Conservation (phyloP, 148 eudicot genomes). For the Hydrangea macrophylla region DNA sequence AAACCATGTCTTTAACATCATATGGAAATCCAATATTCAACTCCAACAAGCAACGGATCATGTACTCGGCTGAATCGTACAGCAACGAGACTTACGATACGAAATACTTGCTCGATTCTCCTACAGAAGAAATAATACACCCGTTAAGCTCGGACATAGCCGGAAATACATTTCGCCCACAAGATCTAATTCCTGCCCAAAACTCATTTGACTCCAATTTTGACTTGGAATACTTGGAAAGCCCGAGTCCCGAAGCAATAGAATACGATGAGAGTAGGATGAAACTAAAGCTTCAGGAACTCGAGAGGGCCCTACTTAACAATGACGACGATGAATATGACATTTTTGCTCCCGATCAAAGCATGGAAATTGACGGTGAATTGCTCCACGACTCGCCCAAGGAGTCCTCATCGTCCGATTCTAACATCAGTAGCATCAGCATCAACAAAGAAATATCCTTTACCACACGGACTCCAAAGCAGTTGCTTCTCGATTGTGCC, state of each 20-base stretch:
- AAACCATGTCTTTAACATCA: slow-evolving; percentile 38
- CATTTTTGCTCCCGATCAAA: slow-evolving; percentile 29
- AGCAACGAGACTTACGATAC: slow-evolving; percentile 50
- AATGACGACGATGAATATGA: slow-evolving; percentile 34
- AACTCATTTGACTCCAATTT: slow-evolving; percentile 28
- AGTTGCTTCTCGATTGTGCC: slow-evolving; percentile 79
- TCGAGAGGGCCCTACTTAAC: slow-evolving; percentile 80
- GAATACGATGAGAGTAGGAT: slow-evolving; percentile 56
- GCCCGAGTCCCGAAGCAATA: slow-evolving; percentile 40
- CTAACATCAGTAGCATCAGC: slow-evolving; percentile 53
- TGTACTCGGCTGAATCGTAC: slow-evolving; percentile 43
- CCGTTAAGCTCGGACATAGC: slow-evolving; percentile 24
- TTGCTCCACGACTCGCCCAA: slow-evolving; percentile 68
- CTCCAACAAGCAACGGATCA: slow-evolving; percentile 38
- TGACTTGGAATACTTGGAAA: slow-evolving; percentile 37
- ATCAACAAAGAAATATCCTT: slow-evolving; percentile 41
- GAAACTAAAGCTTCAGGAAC: slow-evolving; percentile 80
- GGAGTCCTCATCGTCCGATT: slow-evolving; percentile 68
- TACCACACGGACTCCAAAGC: slow-evolving; percentile 42
- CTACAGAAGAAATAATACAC: slow-evolving; percentile 58
- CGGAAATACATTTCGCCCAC: slow-evolving; percentile 7
- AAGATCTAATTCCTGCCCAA: slow-evolving; percentile 10
- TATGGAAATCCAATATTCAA: slow-evolving; percentile 45
- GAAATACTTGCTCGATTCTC: slow-evolving; percentile 59
- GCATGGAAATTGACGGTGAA: slow-evolving; percentile 66